phyloP scores from a whole-genome alignment of 2,329 filamentous ascomycete genomes.

The Ophiosphaerella herpotricha region DNA sequence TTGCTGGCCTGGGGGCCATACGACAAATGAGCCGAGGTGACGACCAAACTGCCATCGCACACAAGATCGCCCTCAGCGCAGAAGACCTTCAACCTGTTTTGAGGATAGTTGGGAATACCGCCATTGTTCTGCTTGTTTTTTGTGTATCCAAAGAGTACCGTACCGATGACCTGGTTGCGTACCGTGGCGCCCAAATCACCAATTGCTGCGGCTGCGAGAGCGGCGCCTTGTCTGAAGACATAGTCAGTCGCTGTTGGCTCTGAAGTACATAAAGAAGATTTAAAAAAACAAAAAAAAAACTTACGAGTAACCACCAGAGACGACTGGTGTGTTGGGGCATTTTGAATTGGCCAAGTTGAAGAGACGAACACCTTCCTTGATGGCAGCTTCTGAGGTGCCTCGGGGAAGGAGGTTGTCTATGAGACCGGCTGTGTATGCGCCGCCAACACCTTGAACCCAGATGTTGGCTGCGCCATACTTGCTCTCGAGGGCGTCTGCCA shows the following conservation, averaged over 20 bases:
- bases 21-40: constrained; percentile 40
- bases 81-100: constrained; percentile 40
- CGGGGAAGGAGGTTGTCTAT: constrained; percentile 37
- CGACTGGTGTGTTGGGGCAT: constrained; percentile 45
- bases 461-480: constrained; percentile 28
- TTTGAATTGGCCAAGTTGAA: constrained; percentile 44
- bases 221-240: constrained; percentile 44
- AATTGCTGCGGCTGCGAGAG: constrained; percentile 45
- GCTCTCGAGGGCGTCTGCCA: constrained; percentile 26
- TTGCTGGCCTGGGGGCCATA: constrained; percentile 33
- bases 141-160: constrained; percentile 49
- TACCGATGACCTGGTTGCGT: constrained; percentile 41
- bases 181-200: constrained; percentile 29
- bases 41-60: constrained; percentile 39
- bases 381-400: constrained; percentile 40
- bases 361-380: constrained; percentile 41
- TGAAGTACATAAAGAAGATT: too few species aligned
- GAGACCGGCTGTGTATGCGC: constrained; percentile 42
- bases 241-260: constrained; percentile 2
- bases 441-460: constrained; percentile 42
- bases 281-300: constrained; percentile 7
- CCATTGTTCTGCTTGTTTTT: constrained; percentile 46
- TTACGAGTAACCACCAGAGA: constrained; percentile 50
- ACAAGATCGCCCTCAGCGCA: constrained; percentile 44
- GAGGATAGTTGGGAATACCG: constrained; percentile 40